Evolutionary conservation across 2,329 filamentous ascomycete species (phyloP), one percentile per base, ranked within the genome.

Genomic region (Ophiostoma montium): DNA sequence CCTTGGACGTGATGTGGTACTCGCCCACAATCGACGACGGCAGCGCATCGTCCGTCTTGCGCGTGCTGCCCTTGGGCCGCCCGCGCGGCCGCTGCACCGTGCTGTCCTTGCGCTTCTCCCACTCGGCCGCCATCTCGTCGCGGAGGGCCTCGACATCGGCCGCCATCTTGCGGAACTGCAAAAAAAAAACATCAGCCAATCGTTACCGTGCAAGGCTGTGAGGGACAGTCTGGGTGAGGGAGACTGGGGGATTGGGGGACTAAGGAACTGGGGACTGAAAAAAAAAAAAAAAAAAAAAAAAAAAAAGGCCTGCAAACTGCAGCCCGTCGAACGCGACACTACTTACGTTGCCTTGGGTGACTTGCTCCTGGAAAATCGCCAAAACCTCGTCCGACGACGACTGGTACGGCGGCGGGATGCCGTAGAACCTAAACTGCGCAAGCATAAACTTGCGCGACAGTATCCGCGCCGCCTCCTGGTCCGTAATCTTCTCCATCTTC

Each of bases 1-100:
- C 57, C 33, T 52, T 44, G 41, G 57, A 60, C 23, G 57, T 54
- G 23, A 62, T 52, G n/a, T 57, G 55, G 43, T 61, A 61, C 12
- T 53, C 52, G 21, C 61, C 61, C 3, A 56, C 56, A 12, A 56
- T 52, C 9, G 55, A 53, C 30, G 54, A 50, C 1, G 55, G 55
- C 3, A 50, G 19, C 7, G 48, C 41, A 30, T 56, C 51, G 11
- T 54, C 54, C 15, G 39, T 35, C 39, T 57, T 55, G 43, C 55
- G 52, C 9, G 49, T 53, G 50, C 54, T 56, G 39, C 55, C 55
- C 46, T 57, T 57, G 38, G 55, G 55, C 9, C 55, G 50, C 21
- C 55, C 55, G 9, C 55, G 54, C 4, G 54, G 55, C 1, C 55
- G 53, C 39, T 50, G 47, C 9, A 48, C 43, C 7, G 52, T 48